Conservation (phyloP, 2,329 filamentous ascomycete genomes). For the Bipolaris oryzae region DNA sequence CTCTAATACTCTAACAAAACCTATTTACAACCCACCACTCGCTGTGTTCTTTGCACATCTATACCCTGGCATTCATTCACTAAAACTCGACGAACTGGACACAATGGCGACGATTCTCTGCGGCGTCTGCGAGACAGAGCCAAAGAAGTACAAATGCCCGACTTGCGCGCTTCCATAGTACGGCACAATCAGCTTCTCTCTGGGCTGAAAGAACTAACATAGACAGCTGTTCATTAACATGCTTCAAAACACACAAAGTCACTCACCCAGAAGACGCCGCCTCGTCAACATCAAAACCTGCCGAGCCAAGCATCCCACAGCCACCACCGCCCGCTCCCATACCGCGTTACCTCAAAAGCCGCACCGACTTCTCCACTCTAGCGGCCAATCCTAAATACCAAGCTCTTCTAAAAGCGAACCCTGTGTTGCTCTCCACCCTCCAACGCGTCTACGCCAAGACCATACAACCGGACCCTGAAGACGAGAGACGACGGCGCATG, state of each 20-base stretch:
- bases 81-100: not conserved
- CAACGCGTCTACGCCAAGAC: conserved; percentile 45
- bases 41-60: not conserved
- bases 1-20: not conserved
- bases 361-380: conserved; percentile 41
- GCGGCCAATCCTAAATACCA: conserved; percentile 37
- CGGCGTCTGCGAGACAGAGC: conserved; percentile 51
- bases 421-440: conserved; percentile 30
- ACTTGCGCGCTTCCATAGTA: conserved; percentile 56
- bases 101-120: conserved; percentile 47
- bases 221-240: conserved; percentile 39
- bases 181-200: conserved; percentile 4
- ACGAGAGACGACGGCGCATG: conserved; percentile 24
- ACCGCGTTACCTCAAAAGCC: conserved; percentile 40
- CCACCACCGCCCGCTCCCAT: conserved; percentile 36
- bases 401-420: conserved; percentile 35
- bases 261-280: conserved; percentile 21
- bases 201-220: conserved; percentile 8
- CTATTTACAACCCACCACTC: not conserved
- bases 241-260: conserved; percentile 42
- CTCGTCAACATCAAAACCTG: conserved; percentile 5
- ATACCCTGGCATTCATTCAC: fast-evolving
- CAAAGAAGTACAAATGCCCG: conserved; percentile 60
- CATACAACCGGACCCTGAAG: conserved; percentile 40
- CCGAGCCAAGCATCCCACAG: conserved; percentile 25